Conservation (phyloP, 129 eudicot genomes). For the Lactuca sativa region DNA sequence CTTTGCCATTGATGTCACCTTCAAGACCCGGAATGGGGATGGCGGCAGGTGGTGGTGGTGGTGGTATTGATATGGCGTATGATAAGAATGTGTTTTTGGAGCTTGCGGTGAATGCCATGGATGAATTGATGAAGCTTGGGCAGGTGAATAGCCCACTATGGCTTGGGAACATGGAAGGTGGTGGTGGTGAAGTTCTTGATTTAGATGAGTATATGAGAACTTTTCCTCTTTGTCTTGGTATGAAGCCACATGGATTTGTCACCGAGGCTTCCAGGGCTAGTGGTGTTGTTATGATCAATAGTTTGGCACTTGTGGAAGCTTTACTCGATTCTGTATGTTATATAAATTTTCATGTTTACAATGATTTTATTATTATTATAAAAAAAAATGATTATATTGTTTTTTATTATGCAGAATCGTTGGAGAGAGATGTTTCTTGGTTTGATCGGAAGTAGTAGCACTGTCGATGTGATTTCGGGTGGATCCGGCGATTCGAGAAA, state of each 20-base stretch:
- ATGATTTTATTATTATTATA: neutral
- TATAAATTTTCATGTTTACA: neutral
- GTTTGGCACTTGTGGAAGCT: conserved; percentile 56
- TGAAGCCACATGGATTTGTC: conserved; percentile 56
- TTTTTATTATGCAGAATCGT: conserved; percentile 42
- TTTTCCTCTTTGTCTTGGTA: conserved; percentile 57
- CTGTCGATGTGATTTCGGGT: conserved; percentile 45
- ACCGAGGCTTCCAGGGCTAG: conserved; percentile 72
- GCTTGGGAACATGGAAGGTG: conserved; percentile 55
- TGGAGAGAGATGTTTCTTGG: conserved; percentile 66
- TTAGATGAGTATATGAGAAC: conserved; percentile 57
- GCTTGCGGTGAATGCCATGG: conserved; percentile 74
- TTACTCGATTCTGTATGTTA: conserved; percentile 60
- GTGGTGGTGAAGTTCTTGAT: conserved; percentile 51
- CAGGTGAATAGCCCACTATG: conserved; percentile 68
- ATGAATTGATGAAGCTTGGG: conserved; percentile 67
- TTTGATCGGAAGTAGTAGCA: conserved; percentile 52
- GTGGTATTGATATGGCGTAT: conserved; percentile 32
- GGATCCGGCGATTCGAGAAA: conserved; percentile 57
- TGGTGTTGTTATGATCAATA: conserved; percentile 49
- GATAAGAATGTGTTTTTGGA: conserved; percentile 62
- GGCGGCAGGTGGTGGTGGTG: conserved; percentile 4
- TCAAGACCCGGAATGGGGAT: conserved; percentile 32
- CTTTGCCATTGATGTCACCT: conserved; percentile 40
- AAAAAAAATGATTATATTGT: neutral